These are phyloP conservation scores for Ogataea neopini DNA, from an alignment of 805 yeast species.

Conservation along the genomic window DNA sequence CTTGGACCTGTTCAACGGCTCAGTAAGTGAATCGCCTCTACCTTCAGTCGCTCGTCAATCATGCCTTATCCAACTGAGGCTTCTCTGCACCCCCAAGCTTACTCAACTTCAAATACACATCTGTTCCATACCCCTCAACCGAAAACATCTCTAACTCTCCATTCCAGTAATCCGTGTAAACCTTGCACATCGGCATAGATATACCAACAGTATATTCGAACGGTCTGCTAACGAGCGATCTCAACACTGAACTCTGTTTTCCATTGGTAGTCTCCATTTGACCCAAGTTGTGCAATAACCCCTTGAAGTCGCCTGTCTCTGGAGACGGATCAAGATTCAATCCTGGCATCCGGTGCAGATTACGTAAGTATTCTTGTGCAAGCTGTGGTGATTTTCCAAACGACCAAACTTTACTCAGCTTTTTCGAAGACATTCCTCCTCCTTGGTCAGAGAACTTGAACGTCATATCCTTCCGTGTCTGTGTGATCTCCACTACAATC, in stretches of 20 bases:
- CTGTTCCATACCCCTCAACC: constrained; percentile 90
- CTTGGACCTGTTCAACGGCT: too few relatives aligned
- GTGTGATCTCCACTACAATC: constrained; percentile 71
- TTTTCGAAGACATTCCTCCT: constrained; percentile 73
- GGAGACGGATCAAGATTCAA: constrained; percentile 40
- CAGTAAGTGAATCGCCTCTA: too few relatives aligned
- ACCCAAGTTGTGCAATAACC: constrained; percentile 33
- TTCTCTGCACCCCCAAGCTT: constrained; percentile 71
- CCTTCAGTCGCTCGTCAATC: neutral
- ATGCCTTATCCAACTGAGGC: constrained; percentile 70
- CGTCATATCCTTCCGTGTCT: constrained; percentile 63
- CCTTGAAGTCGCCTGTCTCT: constrained; percentile 21
- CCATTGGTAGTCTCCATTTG: constrained; percentile 31
- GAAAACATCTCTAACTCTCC: constrained; percentile 83
- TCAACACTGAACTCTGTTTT: constrained; percentile 52
- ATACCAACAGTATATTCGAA: constrained; percentile 77
- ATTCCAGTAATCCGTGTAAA: constrained; percentile 96
- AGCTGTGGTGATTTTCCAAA: constrained; percentile 71
- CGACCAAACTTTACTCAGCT: constrained; percentile 74
- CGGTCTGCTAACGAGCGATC: constrained; percentile 68
- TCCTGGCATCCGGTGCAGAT: constrained; percentile 73
- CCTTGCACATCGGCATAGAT: constrained; percentile 89
- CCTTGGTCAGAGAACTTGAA: constrained; percentile 88
- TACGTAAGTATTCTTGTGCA: constrained; percentile 58
- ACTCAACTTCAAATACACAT: constrained; percentile 75